Evolutionary conservation across 768 basidiomycete genomes (phyloP).

Genomic region (Tylopilus plumbeoviolaceoides): DNA sequence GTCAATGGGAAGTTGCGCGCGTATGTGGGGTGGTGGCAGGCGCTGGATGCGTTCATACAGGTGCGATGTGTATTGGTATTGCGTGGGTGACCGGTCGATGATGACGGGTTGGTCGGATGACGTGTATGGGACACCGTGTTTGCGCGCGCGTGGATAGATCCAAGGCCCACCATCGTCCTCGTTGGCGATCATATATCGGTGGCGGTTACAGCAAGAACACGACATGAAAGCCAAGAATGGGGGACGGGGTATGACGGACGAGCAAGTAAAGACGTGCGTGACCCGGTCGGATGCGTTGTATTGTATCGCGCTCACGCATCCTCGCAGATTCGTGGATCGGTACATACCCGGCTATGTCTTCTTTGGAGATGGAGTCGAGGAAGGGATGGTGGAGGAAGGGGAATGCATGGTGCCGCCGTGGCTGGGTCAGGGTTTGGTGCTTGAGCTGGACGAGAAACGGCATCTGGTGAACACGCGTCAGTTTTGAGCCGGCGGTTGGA

Average conservation of each 20-base stretch:
- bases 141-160: conserved; percentile 36
- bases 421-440: conserved; percentile 46
- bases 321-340: conserved; percentile 77
- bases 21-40: conserved; percentile 67
- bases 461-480: conserved; percentile 37
- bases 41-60: conserved; percentile 75
- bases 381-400: conserved; percentile 27
- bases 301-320: neutral
- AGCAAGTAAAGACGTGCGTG: conserved; percentile 55
- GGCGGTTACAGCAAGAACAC: conserved; percentile 89
- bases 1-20: conserved; percentile 58
- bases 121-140: neutral
- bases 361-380: conserved; percentile 58
- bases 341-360: conserved; percentile 95
- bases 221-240: conserved; percentile 83
- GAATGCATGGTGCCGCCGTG: conserved; percentile 30
- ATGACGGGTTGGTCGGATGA: too few relatives aligned
- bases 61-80: too few relatives aligned
- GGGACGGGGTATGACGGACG: conserved; percentile 85
- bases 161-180: conserved; percentile 33
- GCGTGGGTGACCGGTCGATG: too few relatives aligned
- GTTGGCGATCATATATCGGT: conserved; percentile 67
- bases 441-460: conserved; percentile 55
- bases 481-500: conserved; percentile 31
- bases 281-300: neutral